These are phyloP conservation scores for Prunus yedoensis DNA, from an alignment of 331 rosid species.

Conservation along the genomic window DNA sequence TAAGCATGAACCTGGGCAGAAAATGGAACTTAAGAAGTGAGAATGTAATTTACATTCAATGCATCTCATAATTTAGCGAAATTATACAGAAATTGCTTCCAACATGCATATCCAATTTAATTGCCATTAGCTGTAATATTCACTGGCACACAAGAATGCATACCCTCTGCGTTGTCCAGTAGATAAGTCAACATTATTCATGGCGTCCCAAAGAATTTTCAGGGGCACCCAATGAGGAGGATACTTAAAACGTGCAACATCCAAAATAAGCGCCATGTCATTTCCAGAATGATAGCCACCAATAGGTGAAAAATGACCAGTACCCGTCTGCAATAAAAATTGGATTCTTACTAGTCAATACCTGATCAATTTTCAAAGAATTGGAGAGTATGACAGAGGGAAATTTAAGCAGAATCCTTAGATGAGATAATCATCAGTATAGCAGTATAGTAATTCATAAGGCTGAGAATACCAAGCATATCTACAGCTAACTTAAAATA, in stretches of 20 bases:
- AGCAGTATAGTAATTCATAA: background rate
- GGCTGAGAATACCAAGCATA: no score
- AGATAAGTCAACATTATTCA: constrained; percentile 63
- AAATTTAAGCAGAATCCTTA: background rate
- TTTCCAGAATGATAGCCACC: constrained; percentile 83
- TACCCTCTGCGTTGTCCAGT: constrained; percentile 80
- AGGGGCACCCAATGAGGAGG: constrained; percentile 99
- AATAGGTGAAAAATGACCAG: constrained; percentile 95
- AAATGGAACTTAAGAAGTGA: constrained; percentile 2
- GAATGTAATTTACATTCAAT: background rate
- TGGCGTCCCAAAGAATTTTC: constrained; percentile 83
- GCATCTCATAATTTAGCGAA: background rate
- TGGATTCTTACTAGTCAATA: background rate
- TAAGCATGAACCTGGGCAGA: constrained; percentile 80
- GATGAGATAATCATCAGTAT: background rate
- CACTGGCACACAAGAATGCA: constrained; percentile 8
- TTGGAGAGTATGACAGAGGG: background rate
- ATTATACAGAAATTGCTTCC: background rate
- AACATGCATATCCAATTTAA: background rate
- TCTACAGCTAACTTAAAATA: background rate
- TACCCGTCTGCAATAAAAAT: constrained; percentile 61
- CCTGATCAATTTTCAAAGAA: background rate
- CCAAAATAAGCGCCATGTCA: constrained; percentile 91
- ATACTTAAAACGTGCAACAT: constrained; percentile 94
- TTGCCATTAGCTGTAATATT: background rate